phyloP scores from a whole-genome alignment of 2,329 filamentous ascomycete species.

The Venturia asperata region DNA sequence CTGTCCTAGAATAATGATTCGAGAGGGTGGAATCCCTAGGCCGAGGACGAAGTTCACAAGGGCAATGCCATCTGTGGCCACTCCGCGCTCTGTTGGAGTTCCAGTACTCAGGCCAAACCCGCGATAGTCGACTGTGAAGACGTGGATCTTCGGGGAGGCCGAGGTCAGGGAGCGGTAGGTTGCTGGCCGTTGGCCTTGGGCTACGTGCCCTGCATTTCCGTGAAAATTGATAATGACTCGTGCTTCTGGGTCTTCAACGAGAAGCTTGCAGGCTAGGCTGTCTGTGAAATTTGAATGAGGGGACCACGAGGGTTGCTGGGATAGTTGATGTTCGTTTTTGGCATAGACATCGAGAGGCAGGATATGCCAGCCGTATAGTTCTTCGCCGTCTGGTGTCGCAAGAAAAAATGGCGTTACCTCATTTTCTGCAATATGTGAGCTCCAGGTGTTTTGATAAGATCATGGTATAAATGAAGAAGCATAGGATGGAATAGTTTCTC shows the following conservation, averaged over 20 bases:
- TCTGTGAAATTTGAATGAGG: constrained; percentile 37
- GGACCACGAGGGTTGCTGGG: constrained; percentile 41
- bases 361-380: constrained; percentile 84
- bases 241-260: constrained; percentile 45
- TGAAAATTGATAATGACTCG: constrained; percentile 47
- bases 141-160: constrained; percentile 61
- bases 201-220: constrained; percentile 74
- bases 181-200: constrained; percentile 66
- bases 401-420: constrained; percentile 84
- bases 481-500: not conserved
- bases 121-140: constrained; percentile 85
- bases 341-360: constrained; percentile 71
- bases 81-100: constrained; percentile 68
- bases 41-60: constrained; percentile 65
- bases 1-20: constrained; percentile 77
- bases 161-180: constrained; percentile 73
- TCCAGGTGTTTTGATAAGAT: constrained; percentile 17
- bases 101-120: constrained; percentile 79
- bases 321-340: constrained; percentile 58
- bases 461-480: not conserved
- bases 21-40: constrained; percentile 57
- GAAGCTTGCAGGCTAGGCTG: constrained; percentile 44
- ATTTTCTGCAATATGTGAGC: constrained; percentile 51
- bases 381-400: constrained; percentile 65
- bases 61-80: constrained; percentile 71